Evolutionary conservation across 2,329 filamentous ascomycete species (phyloP).

Genomic region (Graphilbum fragrans): DNA sequence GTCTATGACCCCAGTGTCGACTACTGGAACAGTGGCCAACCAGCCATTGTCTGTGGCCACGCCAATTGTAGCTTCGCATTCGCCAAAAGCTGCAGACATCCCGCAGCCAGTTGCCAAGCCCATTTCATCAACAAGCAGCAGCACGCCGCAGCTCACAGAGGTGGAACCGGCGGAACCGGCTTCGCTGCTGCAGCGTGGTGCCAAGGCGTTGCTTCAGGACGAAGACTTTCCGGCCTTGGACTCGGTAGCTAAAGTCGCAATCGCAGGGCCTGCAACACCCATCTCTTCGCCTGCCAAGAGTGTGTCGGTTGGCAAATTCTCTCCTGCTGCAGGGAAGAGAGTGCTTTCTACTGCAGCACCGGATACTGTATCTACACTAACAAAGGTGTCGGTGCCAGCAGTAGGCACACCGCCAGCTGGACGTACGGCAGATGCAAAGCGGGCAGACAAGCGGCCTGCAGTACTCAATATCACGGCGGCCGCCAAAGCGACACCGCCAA

Average conservation of each 20-base stretch:
- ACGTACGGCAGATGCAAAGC: slow-evolving; percentile 7
- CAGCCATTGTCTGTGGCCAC: background rate
- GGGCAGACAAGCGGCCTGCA: slow-evolving; percentile 25
- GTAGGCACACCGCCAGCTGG: background rate
- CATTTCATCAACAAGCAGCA: too few species aligned
- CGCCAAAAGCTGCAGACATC: background rate
- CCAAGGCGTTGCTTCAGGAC: slow-evolving; percentile 33
- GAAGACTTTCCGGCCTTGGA: slow-evolving; percentile 53
- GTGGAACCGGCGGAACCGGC: too few species aligned
- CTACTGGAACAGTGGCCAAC: background rate
- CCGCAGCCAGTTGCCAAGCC: background rate
- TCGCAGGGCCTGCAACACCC: slow-evolving; percentile 16
- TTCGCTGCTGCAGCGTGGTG: background rate
- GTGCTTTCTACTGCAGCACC: slow-evolving; percentile 16
- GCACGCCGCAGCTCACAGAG: too few species aligned
- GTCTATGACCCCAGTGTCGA: slow-evolving; percentile 4
- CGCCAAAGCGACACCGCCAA: slow-evolving; percentile 22
- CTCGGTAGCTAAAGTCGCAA: slow-evolving; percentile 26
- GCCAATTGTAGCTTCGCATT: background rate
- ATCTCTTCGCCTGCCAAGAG: slow-evolving; percentile 13
- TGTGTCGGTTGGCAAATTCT: slow-evolving; percentile 14
- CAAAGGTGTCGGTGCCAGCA: background rate
- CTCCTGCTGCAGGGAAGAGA: slow-evolving; percentile 20
- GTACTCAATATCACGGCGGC: slow-evolving; percentile 38
- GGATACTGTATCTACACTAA: slow-evolving; percentile 14